These are phyloP conservation scores for Candolleomyces aberdarensis DNA, from an alignment of 768 basidiomycete genomes.

Conservation along the genomic window DNA sequence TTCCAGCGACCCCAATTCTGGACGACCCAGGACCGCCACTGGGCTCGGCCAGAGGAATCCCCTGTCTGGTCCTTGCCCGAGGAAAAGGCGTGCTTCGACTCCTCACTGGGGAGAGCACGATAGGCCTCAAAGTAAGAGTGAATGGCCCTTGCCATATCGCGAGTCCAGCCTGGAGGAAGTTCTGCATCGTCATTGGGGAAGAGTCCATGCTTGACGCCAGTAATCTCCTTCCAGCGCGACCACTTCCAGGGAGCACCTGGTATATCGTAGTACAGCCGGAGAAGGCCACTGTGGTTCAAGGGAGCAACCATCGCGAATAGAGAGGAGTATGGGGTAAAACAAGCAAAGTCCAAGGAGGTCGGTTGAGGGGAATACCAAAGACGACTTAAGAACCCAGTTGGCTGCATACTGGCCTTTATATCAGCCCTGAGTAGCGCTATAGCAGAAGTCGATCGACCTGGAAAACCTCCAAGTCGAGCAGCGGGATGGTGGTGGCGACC, in stretches of 20 bases:
- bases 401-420: too few relatives aligned
- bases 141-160: slow-evolving; percentile 5
- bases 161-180: slow-evolving; percentile 15
- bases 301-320: background rate
- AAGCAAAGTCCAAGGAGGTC: too few relatives aligned
- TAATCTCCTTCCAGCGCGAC: slow-evolving; percentile 16
- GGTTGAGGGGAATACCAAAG: too few relatives aligned
- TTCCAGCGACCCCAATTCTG: slow-evolving; percentile 11
- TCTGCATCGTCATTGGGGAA: slow-evolving; percentile 16
- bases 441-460: too few relatives aligned
- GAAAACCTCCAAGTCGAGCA: too few relatives aligned
- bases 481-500: too few relatives aligned
- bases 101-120: background rate
- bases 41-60: slow-evolving; percentile 11
- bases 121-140: slow-evolving; percentile 13
- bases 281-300: slow-evolving; percentile 12
- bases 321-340: too few relatives aligned
- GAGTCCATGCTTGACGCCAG: slow-evolving; percentile 18
- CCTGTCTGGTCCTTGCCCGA: background rate
- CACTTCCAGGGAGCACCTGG: slow-evolving; percentile 15
- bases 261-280: slow-evolving; percentile 9
- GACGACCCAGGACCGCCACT: slow-evolving; percentile 12
- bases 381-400: too few relatives aligned
- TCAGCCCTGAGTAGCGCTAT: too few relatives aligned
- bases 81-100: background rate